Evolutionary conservation across 139 green algal species (phyloP).

Genomic region (Chlamydomonas applanata): DNA sequence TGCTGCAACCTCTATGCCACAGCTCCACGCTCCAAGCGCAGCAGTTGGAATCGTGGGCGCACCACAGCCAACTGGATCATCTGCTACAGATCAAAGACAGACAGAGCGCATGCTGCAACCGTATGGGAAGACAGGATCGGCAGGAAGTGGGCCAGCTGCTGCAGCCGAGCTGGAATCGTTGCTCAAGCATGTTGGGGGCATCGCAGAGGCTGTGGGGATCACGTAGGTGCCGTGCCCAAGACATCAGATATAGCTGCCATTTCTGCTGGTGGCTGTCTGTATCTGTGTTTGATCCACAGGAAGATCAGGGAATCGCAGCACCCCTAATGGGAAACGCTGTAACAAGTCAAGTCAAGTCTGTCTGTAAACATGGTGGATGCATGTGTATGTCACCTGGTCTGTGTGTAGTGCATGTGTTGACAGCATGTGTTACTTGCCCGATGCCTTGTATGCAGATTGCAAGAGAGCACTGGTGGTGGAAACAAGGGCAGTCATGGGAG

Average conservation of each 20-base stretch:
- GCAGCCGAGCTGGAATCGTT: constrained; percentile 39
- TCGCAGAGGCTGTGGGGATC: constrained; percentile 40
- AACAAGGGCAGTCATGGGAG: constrained; percentile 47
- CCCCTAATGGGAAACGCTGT: too few species aligned
- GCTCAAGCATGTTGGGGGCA: constrained; percentile 29
- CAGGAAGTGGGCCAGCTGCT: constrained; percentile 2
- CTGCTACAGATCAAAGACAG: too few species aligned
- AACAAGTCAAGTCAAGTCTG: too few species aligned
- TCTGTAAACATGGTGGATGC: too few species aligned
- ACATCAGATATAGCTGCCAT: not conserved
- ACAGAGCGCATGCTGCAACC: too few species aligned
- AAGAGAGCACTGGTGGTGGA: constrained; percentile 42
- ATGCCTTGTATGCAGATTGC: constrained; percentile 21
- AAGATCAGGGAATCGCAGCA: too few species aligned
- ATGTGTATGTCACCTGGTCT: not conserved
- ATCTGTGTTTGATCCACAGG: constrained; percentile 1
- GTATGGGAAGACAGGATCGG: too few species aligned
- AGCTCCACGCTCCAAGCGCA: too few species aligned
- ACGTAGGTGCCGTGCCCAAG: not conserved
- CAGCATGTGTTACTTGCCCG: not conserved
- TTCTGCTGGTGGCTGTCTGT: not conserved
- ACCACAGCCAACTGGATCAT: too few species aligned
- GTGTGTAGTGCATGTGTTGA: not conserved
- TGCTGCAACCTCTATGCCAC: too few species aligned
- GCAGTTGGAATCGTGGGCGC: too few species aligned